Evolutionary conservation across 257 asterid species (phyloP).

Genomic region (Rubia yunnanensis): DNA sequence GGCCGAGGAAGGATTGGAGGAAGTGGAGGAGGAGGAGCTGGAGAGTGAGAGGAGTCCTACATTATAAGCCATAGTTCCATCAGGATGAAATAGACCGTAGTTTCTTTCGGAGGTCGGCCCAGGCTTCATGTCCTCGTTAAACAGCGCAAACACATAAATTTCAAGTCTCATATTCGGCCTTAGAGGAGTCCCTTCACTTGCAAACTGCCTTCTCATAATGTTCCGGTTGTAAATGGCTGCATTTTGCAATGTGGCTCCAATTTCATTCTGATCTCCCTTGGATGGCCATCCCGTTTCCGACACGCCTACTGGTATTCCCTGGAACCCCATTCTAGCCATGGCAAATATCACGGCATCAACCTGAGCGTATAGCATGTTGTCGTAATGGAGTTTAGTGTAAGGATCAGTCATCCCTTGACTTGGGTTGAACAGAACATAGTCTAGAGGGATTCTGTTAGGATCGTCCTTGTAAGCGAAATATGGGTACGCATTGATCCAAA

Average conservation of each 20-base stretch:
- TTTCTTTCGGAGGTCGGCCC: slow-evolving; percentile 75
- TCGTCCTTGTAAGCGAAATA: slow-evolving; percentile 77
- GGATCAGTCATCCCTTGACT: slow-evolving; percentile 66
- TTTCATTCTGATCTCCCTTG: slow-evolving; percentile 47
- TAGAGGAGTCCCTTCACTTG: slow-evolving; percentile 63
- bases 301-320: slow-evolving; percentile 49
- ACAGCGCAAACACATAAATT: slow-evolving; percentile 67
- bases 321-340: slow-evolving; percentile 54
- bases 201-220: slow-evolving; percentile 47
- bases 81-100: slow-evolving; percentile 60
- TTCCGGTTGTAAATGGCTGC: slow-evolving; percentile 64
- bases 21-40: slow-evolving; percentile 12
- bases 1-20: slow-evolving; percentile 20
- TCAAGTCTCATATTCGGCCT: slow-evolving; percentile 56
- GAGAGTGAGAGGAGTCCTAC: slow-evolving; percentile 34
- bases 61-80: slow-evolving; percentile 62
- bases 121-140: slow-evolving; percentile 75
- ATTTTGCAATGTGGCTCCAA: slow-evolving; percentile 53
- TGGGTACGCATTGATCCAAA: slow-evolving; percentile 91
- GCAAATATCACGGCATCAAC: slow-evolving; percentile 69
- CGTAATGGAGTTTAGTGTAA: slow-evolving; percentile 47
- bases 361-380: slow-evolving; percentile 87
- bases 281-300: slow-evolving; percentile 97
- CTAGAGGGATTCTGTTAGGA: slow-evolving; percentile 45
- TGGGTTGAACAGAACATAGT: slow-evolving; percentile 61